Base-by-base conservation (phyloP, 2,329 filamentous ascomycete species). In the Claviceps lovelessii region DNA sequence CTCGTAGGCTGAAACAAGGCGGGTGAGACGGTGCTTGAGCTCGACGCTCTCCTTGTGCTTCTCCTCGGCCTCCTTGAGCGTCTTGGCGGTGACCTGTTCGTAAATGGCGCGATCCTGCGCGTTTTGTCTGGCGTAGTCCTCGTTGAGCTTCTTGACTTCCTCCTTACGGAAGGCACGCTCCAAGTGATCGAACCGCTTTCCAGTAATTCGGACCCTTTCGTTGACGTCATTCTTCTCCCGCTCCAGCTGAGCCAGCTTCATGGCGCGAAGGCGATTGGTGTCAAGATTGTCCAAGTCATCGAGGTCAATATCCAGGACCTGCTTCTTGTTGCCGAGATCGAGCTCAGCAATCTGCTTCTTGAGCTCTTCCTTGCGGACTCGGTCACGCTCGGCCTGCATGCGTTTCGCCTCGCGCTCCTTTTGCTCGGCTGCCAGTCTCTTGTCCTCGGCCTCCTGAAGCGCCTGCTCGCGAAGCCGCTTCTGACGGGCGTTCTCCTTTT, bases 171-270 rank as follows among this genome's bases (percentile, higher is more conserved):
- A 94, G 42, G 93, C 93, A 75, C 93, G 88, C 76, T 98, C 93
- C 63, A 98, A 76, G 73, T 98, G 91, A 67, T 98, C 93, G 64
- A 96, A 88, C 60, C 93, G 86, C 81, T 96, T 97, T 69, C 86
- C 89, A 57, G 90, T 94, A 63, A 95, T 83, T 64, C 90, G 85
- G 53, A 97, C 81, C 68, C 87, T 89, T 73, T 96, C 90, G 60
- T 87, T 88, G 61, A 96, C 84, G 66, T 93, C 90, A 66, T 91
- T 95, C 85, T 97, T 98, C 77, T 97, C 93, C 63, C 91, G 90
- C 74, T 97, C 93, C 11, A 98, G 81, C 72, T 95, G 91, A 58
- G 88, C 86, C 56, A 98, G 81, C 78, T 97, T 97, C 74, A 98
- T 86, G 62, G 88, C 86, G 68, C 93, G 90, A 63, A 98, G 87